These are phyloP conservation scores for Zygosaccharomyces sapae DNA, from an alignment of 1,139 yeast species.

Conservation along the genomic window DNA sequence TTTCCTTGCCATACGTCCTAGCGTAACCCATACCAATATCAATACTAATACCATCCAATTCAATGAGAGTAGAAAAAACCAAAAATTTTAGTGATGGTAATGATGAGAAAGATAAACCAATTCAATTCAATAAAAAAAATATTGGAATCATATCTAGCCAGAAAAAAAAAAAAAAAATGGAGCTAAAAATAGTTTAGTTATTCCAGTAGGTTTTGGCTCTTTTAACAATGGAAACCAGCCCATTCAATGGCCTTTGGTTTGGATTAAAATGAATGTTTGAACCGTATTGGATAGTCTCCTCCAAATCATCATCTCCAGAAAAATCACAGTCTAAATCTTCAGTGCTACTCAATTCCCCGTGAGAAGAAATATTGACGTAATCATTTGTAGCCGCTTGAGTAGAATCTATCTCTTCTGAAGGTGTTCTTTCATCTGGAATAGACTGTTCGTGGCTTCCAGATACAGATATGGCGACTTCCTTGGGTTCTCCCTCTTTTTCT, in stretches of 20 bases:
- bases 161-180: slow-evolving; percentile 7
- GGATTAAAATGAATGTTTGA: slow-evolving; percentile 7
- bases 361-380: slow-evolving; percentile 27
- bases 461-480: background rate
- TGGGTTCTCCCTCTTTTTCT: slow-evolving; percentile 2
- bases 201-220: slow-evolving; percentile 25
- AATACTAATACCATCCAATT: background rate
- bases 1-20: background rate
- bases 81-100: background rate
- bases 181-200: slow-evolving; percentile 4
- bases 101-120: slow-evolving; percentile 3
- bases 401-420: slow-evolving; percentile 7
- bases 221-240: slow-evolving; percentile 22
- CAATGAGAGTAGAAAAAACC: background rate
- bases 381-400: slow-evolving; percentile 17
- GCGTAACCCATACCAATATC: background rate
- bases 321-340: slow-evolving; percentile 23
- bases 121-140: slow-evolving; percentile 2
- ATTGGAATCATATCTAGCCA: slow-evolving; percentile 3
- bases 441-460: background rate
- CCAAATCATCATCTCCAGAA: slow-evolving; percentile 13
- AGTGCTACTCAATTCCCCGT: slow-evolving; percentile 27
- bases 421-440: background rate
- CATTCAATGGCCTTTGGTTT: slow-evolving; percentile 18
- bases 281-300: slow-evolving; percentile 14